A percentile compares a stretch with the other conserved stretches of the same genome.
phyloP scores from a whole-genome alignment of 2,329 filamentous ascomycete species.

The Hypocrella siamensis region DNA sequence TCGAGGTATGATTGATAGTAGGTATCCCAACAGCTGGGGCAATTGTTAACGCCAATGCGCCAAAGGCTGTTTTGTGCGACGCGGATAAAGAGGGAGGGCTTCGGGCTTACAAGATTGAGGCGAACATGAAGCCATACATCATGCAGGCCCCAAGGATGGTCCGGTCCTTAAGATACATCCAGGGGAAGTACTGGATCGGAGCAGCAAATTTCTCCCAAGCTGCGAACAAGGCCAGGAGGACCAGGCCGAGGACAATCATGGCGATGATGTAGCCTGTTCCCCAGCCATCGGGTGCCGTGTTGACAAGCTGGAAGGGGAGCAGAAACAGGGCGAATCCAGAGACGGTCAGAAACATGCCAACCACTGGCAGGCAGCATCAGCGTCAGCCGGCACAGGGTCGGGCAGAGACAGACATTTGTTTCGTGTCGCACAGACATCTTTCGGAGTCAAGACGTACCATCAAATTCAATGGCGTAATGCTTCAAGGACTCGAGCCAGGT shows the following conservation, averaged over 20 bases:
- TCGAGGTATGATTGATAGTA: constrained; percentile 36
- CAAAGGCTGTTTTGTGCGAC: background rate
- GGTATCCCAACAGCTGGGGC: constrained; percentile 22
- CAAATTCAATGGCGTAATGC: constrained; percentile 43
- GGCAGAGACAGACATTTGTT: no score
- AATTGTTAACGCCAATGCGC: background rate
- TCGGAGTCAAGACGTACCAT: constrained; percentile 21
- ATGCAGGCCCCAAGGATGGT: constrained; percentile 32
- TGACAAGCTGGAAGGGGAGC: constrained; percentile 30
- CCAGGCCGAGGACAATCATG: constrained; percentile 32
- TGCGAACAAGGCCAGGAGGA: constrained; percentile 31
- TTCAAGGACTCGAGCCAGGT: constrained; percentile 27
- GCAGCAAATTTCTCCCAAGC: constrained; percentile 42
- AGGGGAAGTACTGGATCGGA: constrained; percentile 40
- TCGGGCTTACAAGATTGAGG: constrained; percentile 22
- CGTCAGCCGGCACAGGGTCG: background rate
- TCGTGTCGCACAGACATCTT: no score
- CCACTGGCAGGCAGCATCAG: constrained; percentile 12
- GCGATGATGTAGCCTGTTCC: constrained; percentile 26
- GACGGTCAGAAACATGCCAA: constrained; percentile 36
- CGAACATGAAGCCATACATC: constrained; percentile 22
- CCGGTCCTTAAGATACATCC: constrained; percentile 29
- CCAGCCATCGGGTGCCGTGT: constrained; percentile 21
- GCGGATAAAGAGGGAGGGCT: no score
- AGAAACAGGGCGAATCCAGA: constrained; percentile 35